Evolutionary conservation across 2,329 filamentous ascomycete genomes (phyloP).

Genomic region (Cordyceps tenuipes): DNA sequence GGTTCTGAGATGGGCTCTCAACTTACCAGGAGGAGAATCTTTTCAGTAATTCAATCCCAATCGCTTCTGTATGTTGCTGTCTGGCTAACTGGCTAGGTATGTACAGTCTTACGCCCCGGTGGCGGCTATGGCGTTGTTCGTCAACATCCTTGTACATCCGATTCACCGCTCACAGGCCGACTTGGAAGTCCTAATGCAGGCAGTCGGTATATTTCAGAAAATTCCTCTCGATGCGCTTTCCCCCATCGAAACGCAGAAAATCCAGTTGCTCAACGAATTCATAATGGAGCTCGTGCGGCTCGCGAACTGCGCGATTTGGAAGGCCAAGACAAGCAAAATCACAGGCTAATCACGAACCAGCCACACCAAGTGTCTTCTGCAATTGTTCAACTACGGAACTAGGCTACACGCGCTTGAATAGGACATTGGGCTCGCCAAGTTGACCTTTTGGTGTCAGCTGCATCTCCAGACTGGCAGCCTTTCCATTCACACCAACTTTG

Average conservation of each 20-base stretch:
- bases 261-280: slow-evolving; percentile 2
- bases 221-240: slow-evolving; percentile 2
- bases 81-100: neutral
- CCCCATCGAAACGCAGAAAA: neutral
- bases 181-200: slow-evolving; percentile 14
- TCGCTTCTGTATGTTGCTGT: too few relatives aligned
- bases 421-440: neutral
- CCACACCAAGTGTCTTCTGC: too few relatives aligned
- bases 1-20: slow-evolving; percentile 4
- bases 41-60: neutral
- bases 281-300: slow-evolving; percentile 12
- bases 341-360: too few relatives aligned
- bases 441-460: neutral
- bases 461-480: neutral
- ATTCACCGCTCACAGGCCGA: slow-evolving; percentile 10
- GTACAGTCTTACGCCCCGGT: slow-evolving; percentile 7
- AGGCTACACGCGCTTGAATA: neutral
- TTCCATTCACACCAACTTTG: neutral
- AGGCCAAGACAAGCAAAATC: neutral
- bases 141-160: slow-evolving; percentile 12
- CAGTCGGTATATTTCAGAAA: slow-evolving; percentile 1
- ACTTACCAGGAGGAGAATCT: neutral
- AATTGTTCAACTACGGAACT: too few relatives aligned
- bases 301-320: slow-evolving; percentile 9
- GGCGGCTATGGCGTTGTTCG: slow-evolving; percentile 13